Conservation (phyloP, 2,329 filamentous ascomycete genomes). For the Botrytis porri region DNA sequence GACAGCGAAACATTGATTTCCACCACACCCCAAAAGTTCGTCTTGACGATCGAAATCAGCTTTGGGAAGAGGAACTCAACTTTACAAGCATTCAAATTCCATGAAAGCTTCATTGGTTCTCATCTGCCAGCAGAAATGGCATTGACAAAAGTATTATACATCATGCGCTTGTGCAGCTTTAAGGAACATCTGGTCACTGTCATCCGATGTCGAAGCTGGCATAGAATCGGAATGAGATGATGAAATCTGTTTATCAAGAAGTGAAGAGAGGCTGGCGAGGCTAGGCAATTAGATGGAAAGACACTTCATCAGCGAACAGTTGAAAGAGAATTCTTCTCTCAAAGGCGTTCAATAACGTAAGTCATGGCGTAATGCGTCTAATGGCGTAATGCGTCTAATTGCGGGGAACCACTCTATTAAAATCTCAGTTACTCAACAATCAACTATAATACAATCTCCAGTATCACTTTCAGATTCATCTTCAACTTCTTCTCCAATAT, state of each 20-base stretch:
- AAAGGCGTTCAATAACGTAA: not conserved
- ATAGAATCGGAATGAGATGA: not conserved
- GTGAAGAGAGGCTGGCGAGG: too few relatives aligned
- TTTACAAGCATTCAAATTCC: too few relatives aligned
- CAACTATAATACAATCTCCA: too few relatives aligned
- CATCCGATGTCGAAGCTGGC: too few relatives aligned
- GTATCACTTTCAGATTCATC: too few relatives aligned
- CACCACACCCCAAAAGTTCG: too few relatives aligned
- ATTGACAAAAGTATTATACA: not conserved
- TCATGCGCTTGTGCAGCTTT: not conserved
- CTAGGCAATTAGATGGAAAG: accelerated
- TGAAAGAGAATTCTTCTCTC: not conserved
- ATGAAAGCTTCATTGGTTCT: not conserved
- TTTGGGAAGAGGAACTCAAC: not conserved
- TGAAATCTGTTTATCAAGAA: not conserved
- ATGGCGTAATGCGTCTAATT: too few relatives aligned
- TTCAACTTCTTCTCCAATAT: too few relatives aligned
- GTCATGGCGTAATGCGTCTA: too few relatives aligned
- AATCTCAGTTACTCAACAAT: too few relatives aligned
- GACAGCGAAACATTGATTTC: not conserved
- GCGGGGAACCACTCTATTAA: too few relatives aligned
- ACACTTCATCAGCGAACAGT: not conserved
- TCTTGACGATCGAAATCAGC: too few relatives aligned
- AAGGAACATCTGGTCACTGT: not conserved
- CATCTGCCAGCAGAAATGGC: not conserved